Evolutionary conservation across 2,329 filamentous ascomycete genomes (phyloP).

Genomic region (Penicillium sp.): DNA sequence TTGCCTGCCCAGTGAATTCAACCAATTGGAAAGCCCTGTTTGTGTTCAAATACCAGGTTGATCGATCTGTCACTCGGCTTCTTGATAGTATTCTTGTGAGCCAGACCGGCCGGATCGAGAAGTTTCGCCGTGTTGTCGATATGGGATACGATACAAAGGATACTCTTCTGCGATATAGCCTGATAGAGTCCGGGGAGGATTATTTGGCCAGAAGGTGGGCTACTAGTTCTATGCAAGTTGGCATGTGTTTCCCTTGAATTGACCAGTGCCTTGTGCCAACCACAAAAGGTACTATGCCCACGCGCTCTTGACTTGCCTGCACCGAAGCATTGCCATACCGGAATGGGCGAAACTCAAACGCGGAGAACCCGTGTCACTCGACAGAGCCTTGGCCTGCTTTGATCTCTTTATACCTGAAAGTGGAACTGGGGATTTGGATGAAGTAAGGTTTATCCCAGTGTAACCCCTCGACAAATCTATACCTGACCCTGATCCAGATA

Average conservation of each 20-base stretch:
- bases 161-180: conserved; percentile 66
- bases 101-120: conserved; percentile 66
- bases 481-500: conserved; percentile 49
- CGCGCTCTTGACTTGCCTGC: conserved; percentile 72
- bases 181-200: conserved; percentile 63
- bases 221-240: neutral
- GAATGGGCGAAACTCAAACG: conserved; percentile 65
- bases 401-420: conserved; percentile 84
- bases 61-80: conserved; percentile 52
- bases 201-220: conserved; percentile 66
- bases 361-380: conserved; percentile 59
- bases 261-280: conserved; percentile 6
- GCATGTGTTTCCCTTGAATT: conserved; percentile 3
- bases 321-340: conserved; percentile 73
- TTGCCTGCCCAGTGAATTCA: conserved; percentile 52
- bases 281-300: conserved; percentile 67
- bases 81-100: conserved; percentile 69
- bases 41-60: conserved; percentile 53
- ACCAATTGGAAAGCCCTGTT: conserved; percentile 75
- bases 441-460: conserved; percentile 49
- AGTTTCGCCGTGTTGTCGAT: conserved; percentile 67
- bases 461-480: neutral
- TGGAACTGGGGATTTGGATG: conserved; percentile 68
- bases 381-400: conserved; percentile 75
- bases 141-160: conserved; percentile 89